Conservation (phyloP, 169 alveolate genomes). For the Babesia ovata region DNA sequence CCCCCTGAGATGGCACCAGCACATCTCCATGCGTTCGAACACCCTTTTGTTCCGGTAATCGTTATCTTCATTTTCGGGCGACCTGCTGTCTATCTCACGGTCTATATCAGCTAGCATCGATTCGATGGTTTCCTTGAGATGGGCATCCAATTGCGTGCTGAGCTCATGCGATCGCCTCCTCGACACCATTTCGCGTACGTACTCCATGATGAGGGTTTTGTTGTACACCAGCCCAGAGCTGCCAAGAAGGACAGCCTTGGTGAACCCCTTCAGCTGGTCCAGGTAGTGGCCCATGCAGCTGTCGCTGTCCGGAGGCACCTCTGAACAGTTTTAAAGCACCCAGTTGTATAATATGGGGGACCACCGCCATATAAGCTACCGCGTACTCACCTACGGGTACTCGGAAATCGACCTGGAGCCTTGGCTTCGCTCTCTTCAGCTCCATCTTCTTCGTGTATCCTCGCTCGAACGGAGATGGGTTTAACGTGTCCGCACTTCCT, state of each 20-base stretch:
- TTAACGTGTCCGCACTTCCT: no score
- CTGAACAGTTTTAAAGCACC: background rate
- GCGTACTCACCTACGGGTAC: constrained; percentile 8
- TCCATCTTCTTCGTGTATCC: background rate
- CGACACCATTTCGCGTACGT: constrained; percentile 13
- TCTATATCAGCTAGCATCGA: constrained; percentile 9
- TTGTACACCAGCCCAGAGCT: background rate
- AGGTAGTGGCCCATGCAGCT: constrained; percentile 13
- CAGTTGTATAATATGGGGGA: background rate
- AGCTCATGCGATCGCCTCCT: constrained; percentile 3
- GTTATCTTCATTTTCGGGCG: background rate
- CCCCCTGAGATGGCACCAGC: constrained; percentile 36
- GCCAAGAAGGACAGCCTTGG: constrained; percentile 33
- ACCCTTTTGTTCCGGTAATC: constrained; percentile 3
- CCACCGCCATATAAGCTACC: background rate
- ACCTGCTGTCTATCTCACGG: background rate
- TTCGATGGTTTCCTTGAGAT: constrained; percentile 15
- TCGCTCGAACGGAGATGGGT: no score
- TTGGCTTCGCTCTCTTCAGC: constrained; percentile 31
- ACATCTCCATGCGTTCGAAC: constrained; percentile 3
- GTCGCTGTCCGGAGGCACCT: constrained; percentile 1
- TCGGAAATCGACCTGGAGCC: constrained; percentile 3
- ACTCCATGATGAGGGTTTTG: constrained; percentile 32
- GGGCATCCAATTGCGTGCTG: constrained; percentile 28
- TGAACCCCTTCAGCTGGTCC: constrained; percentile 25